phyloP scores from a whole-genome alignment of 345 rosid genomes.

The Arabis hirsuta region DNA sequence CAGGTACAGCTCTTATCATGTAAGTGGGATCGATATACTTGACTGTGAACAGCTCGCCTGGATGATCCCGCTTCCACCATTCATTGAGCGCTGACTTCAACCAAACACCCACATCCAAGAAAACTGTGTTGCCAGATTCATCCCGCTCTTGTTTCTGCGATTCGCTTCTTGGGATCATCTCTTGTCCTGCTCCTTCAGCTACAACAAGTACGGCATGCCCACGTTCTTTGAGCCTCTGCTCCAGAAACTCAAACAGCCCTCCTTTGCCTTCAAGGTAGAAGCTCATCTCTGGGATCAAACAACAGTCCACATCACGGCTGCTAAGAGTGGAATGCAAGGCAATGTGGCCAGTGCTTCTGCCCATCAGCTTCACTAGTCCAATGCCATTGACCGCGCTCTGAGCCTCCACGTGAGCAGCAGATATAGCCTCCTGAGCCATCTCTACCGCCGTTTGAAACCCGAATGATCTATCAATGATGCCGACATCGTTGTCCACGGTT shows the following conservation, averaged over 20 bases:
- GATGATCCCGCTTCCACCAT: constrained; percentile 79
- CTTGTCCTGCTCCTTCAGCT: constrained; percentile 95
- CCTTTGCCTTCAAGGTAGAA: constrained; percentile 78
- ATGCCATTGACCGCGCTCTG: constrained; percentile 93
- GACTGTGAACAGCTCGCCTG: constrained; percentile 66
- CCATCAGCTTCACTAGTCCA: constrained; percentile 91
- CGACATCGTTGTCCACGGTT: constrained; percentile 87
- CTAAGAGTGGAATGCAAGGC: constrained; percentile 85
- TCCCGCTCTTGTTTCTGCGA: constrained; percentile 73
- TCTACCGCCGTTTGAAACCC: constrained; percentile 96
- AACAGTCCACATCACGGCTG: constrained; percentile 94
- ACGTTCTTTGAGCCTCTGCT: constrained; percentile 49
- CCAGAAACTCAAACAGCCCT: constrained; percentile 78
- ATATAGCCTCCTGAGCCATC: constrained; percentile 87
- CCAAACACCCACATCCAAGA: constrained; percentile 87
- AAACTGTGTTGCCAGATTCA: constrained; percentile 80
- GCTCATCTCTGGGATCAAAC: constrained; percentile 74
- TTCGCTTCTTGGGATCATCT: constrained; percentile 68
- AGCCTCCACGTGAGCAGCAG: constrained; percentile 87
- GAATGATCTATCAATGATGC: constrained; percentile 83
- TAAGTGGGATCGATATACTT: constrained; percentile 93
- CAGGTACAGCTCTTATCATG: constrained; percentile 92
- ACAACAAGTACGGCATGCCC: constrained; percentile 88
- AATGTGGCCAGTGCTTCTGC: constrained; percentile 92
- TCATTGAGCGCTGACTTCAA: constrained; percentile 69